A percentile compares a stretch with the other conserved stretches of the same genome.
Evolutionary conservation across 1,284 basidiomycete genomes (phyloP).

Genomic region (Flammula alnicola): DNA sequence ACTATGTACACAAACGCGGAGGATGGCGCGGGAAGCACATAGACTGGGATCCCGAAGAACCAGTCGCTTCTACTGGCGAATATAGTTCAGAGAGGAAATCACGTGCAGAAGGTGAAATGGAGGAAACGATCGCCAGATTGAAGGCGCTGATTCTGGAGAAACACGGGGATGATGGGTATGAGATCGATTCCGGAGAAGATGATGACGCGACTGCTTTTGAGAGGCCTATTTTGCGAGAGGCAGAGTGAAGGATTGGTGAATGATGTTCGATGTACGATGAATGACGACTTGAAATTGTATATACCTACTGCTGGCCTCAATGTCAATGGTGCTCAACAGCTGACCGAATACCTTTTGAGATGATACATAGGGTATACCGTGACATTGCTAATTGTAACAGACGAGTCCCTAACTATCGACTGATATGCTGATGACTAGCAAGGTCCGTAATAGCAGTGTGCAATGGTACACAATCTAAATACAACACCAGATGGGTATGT

Average conservation of each 20-base stretch:
- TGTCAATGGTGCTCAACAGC: not conserved
- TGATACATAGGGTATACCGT: too few relatives aligned
- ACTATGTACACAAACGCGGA: slow-evolving; percentile 49
- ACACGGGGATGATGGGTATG: slow-evolving; percentile 34
- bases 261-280: too few relatives aligned
- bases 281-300: not conserved
- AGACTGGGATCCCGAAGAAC: slow-evolving; percentile 48
- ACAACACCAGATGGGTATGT: too few relatives aligned
- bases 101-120: slow-evolving; percentile 31
- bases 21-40: slow-evolving; percentile 56
- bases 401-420: too few relatives aligned
- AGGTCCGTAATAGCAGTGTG: too few relatives aligned
- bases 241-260: slow-evolving; percentile 23
- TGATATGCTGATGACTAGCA: too few relatives aligned
- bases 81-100: slow-evolving; percentile 26
- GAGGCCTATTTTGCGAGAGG: slow-evolving; percentile 34
- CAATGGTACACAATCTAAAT: too few relatives aligned
- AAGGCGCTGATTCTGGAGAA: slow-evolving; percentile 34
- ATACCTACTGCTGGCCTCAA: not conserved
- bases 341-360: too few relatives aligned
- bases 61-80: slow-evolving; percentile 18
- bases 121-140: slow-evolving; percentile 35
- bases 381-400: too few relatives aligned
- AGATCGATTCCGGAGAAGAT: slow-evolving; percentile 27
- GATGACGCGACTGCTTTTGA: slow-evolving; percentile 33